phyloP scores from a whole-genome alignment of 306 rosid species.

The Trifolium fragiferum region DNA sequence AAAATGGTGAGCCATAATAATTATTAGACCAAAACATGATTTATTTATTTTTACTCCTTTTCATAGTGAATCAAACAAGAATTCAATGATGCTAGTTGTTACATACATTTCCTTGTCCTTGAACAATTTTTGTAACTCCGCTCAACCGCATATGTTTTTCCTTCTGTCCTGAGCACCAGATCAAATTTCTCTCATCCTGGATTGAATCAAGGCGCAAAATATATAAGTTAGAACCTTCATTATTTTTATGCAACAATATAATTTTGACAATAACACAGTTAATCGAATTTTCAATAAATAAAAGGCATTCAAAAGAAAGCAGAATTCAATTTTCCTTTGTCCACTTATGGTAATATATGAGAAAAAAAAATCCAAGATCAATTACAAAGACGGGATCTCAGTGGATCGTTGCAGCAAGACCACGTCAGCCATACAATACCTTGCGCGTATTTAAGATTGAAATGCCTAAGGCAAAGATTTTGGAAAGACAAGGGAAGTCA shows the following conservation, averaged over 20 bases:
- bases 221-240: constrained; percentile 14
- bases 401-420: neutral
- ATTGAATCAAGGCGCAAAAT: constrained; percentile 43
- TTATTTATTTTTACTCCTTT: too few relatives aligned
- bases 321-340: neutral
- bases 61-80: constrained; percentile 11
- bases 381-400: neutral
- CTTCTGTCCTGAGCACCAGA: constrained; percentile 78
- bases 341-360: neutral
- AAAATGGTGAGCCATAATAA: constrained; percentile 38
- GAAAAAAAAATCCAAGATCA: neutral
- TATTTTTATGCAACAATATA: neutral
- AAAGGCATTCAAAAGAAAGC: neutral
- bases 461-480: neutral
- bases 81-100: constrained; percentile 35
- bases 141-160: constrained; percentile 78
- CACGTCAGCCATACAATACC: neutral
- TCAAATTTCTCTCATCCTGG: constrained; percentile 84
- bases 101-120: constrained; percentile 75
- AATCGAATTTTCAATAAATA: neutral
- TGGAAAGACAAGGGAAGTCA: neutral
- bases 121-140: constrained; percentile 61
- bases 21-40: constrained; percentile 37
- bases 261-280: too few relatives aligned
- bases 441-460: neutral